Conservation (phyloP, 495 filamentous ascomycete species). For the Umbilicaria muhlenbergii region DNA sequence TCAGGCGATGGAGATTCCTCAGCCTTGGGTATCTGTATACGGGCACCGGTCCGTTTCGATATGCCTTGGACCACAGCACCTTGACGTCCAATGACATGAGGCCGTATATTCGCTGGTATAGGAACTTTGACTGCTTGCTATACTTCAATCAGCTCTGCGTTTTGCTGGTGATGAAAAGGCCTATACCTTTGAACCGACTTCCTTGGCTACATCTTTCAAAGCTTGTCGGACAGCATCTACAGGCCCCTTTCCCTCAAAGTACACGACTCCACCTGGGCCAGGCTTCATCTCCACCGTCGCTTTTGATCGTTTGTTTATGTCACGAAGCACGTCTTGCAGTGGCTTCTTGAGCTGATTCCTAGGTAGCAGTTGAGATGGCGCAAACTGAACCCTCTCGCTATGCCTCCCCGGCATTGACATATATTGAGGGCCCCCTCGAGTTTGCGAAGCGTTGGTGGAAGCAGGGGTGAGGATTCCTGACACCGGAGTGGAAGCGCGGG, state of each 20-base stretch:
- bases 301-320: conserved; percentile 78
- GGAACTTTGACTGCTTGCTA: conserved; percentile 60
- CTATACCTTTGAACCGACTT: conserved; percentile 69
- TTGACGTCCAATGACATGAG: conserved; percentile 81
- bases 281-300: conserved; percentile 63
- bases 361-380: conserved; percentile 54
- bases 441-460: conserved; percentile 21
- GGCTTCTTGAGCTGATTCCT: conserved; percentile 67
- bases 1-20: conserved; percentile 38
- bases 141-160: conserved; percentile 9
- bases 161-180: not conserved
- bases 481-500: conserved; percentile 39
- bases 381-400: conserved; percentile 55
- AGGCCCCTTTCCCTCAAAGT: conserved; percentile 70
- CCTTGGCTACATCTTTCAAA: conserved; percentile 68
- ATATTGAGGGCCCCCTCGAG: conserved; percentile 31
- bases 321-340: conserved; percentile 63
- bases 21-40: conserved; percentile 70
- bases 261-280: conserved; percentile 46
- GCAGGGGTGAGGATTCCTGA: conserved; percentile 42
- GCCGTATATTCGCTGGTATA: conserved; percentile 65
- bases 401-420: conserved; percentile 66
- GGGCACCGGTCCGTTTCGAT: conserved; percentile 68
- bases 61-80: conserved; percentile 83
- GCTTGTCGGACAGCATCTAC: conserved; percentile 63